Evolutionary conservation across 2,329 filamentous ascomycete species (phyloP), one percentile per base, ranked within the genome.

Genomic region (Teratosphaeria zuluensis): DNA sequence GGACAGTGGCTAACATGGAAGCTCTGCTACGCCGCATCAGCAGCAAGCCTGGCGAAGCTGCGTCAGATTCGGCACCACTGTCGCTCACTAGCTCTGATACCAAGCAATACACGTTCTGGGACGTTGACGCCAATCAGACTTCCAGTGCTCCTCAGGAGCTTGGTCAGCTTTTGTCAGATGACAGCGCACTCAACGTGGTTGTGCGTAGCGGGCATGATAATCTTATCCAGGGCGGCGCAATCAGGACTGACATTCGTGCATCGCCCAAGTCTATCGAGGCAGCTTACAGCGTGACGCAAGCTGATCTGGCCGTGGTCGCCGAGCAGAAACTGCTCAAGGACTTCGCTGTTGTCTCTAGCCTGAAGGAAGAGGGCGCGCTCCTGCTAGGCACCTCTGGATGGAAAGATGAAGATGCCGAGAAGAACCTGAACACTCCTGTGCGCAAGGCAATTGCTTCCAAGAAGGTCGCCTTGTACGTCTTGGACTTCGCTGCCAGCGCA

Each of bases 61-160:
- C 72, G 35, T 68, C 71, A 16, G 63, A 69, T 52, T 74, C 63
- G 33, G 69, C 59, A 69, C 73, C 46, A 71, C 74, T 65, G 71
- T 56, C 73, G 69, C 48, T 83, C 76, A 73, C 78, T 76, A 65
- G 62, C 57, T 64, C 65, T 53, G 81, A 84, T 62, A 71, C 77
- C n/a, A 82, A 89, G 73, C 89, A 97, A 74, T 97, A 94, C 77
- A 87, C 86, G 12, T 96, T 99, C 81, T 97, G 92, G 91, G 89
- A 96, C 66, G 72, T 89, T 48, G 92, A 96, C 69, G 82, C 85
- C 72, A 91, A 91, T 31, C 75, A 79, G 1, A 82, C 87, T 56
- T 80, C 81, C 56, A 78, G 79, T 60, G 85, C 90, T 1, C 86
- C 90, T 11, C 75, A 82, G 24, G 82, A 77, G 53, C 70, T 87